phyloP scores from a whole-genome alignment of 2,329 filamentous ascomycete species.

The Aspergillus unguis region DNA sequence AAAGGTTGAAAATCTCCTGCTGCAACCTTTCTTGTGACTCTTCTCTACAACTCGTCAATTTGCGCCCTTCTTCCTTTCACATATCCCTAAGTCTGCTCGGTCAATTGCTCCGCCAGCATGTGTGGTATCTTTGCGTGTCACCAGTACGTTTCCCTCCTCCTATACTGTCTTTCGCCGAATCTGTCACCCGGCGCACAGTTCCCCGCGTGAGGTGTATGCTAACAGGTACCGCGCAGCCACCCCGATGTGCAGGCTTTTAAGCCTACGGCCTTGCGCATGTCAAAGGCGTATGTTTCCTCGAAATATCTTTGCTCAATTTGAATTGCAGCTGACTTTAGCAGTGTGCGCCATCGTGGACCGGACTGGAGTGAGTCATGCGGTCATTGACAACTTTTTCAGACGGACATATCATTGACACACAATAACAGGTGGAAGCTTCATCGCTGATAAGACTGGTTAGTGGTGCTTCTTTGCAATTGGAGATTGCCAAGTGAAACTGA shows the following conservation, averaged over 20 bases:
- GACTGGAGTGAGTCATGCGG: slow-evolving; percentile 82
- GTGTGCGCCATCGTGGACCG: slow-evolving; percentile 90
- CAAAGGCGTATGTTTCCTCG: slow-evolving; percentile 74
- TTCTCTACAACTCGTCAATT: slow-evolving; percentile 23
- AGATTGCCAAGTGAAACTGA: slow-evolving; percentile 19
- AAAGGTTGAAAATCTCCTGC: slow-evolving; percentile 22
- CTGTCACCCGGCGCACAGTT: neutral
- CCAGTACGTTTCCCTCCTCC: slow-evolving; percentile 58
- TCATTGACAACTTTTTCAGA: slow-evolving; percentile 10
- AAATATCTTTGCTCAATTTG: neutral
- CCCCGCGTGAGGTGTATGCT: slow-evolving; percentile 13
- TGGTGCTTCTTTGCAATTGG: neutral
- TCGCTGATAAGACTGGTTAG: slow-evolving; percentile 87
- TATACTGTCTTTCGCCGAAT: neutral
- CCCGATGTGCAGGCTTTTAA: slow-evolving; percentile 96
- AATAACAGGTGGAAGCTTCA: slow-evolving; percentile 74
- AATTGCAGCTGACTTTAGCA: slow-evolving; percentile 46
- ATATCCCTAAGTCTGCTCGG: slow-evolving; percentile 9
- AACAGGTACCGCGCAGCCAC: slow-evolving; percentile 52
- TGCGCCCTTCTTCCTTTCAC: slow-evolving; percentile 14
- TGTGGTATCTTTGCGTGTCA: slow-evolving; percentile 98
- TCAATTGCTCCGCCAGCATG: slow-evolving; percentile 58
- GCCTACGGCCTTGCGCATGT: slow-evolving; percentile 85
- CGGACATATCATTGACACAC: slow-evolving; percentile 20
- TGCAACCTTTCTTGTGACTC: slow-evolving; percentile 10